Evolutionary conservation across 148 eudicot genomes (phyloP), one percentile per base, ranked within the genome.

Genomic region (Talinum fruticosum): DNA sequence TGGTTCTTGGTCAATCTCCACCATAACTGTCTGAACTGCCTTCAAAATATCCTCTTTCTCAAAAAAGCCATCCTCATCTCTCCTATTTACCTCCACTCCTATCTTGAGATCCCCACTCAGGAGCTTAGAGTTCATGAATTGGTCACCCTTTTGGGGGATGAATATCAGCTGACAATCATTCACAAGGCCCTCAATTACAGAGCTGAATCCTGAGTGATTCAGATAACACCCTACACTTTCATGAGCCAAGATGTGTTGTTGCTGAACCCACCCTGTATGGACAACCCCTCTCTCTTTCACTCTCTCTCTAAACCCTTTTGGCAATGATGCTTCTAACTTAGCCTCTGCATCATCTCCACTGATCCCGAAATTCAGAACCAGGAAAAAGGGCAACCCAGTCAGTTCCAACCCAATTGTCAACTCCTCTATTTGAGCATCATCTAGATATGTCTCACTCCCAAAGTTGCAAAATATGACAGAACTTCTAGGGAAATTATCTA

Each of bases 211-310:
- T 18, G 81, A 79, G 33, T 89, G 92, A 73, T 65, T 81, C 15
- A 89, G 15, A 44, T 80, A 89, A 59, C 90, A 87, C 5, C 92
- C 92, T 16, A 87, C 87, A 34, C 79, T 89, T 41, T 35, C 41
- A 67, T 89, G 92, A 16, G 82, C 86, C 47, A 89, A 66, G 3
- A 89, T 89, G 32, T 76, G 82, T 70, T 77, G 88, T 29, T 89
- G 92, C 51, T 85, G 90, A 54, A 89, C 88, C 92, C 92, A 89
- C 18, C 90, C 88, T 15, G 82, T 74, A 28, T 82, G 81, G 14
- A 87, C 81, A 8, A 82, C 59, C 24, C 88, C 92, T 61, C 73
- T 80, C 6, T 64, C 80, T 66, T 77, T 72, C 38, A 87, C 83
- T 38, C 88, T 82, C 23, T 83, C 88, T 64, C 38, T 12, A 59